Conservation (phyloP, 768 basidiomycete species). For the Hortiboletus campestris region DNA sequence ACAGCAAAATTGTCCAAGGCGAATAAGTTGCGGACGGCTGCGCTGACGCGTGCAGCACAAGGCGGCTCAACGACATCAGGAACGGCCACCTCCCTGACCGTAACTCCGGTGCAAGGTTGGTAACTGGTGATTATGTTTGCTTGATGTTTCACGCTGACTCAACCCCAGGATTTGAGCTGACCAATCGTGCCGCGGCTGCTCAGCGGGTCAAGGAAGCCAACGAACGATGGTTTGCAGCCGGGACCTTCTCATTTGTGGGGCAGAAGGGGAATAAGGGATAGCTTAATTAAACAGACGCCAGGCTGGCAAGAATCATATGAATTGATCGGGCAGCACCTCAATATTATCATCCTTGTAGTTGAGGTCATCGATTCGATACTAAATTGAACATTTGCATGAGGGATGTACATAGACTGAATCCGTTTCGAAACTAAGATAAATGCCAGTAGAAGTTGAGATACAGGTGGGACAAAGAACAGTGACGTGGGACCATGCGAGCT, state of each 20-base stretch:
- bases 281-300: constrained; percentile 1
- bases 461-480: not conserved
- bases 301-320: not conserved
- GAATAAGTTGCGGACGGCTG: constrained; percentile 86
- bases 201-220: constrained; percentile 93
- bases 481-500: not conserved
- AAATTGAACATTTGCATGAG: constrained; percentile 1
- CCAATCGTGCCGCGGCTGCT: constrained; percentile 85
- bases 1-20: constrained; percentile 94
- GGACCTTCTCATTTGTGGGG: constrained; percentile 78
- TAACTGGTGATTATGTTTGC: not conserved
- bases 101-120: constrained; percentile 93
- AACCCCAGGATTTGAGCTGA: constrained; percentile 77
- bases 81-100: constrained; percentile 86
- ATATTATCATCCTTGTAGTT: not conserved
- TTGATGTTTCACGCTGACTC: constrained; percentile 12
- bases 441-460: constrained; percentile 10
- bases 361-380: not conserved
- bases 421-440: constrained; percentile 19
- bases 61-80: constrained; percentile 59
- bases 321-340: not conserved
- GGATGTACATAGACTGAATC: constrained; percentile 13
- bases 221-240: constrained; percentile 92
- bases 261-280: constrained; percentile 42
- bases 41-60: constrained; percentile 75